Base-by-base conservation (phyloP, 352 stramenopile genomes). In the Phytophthora kernoviae region DNA sequence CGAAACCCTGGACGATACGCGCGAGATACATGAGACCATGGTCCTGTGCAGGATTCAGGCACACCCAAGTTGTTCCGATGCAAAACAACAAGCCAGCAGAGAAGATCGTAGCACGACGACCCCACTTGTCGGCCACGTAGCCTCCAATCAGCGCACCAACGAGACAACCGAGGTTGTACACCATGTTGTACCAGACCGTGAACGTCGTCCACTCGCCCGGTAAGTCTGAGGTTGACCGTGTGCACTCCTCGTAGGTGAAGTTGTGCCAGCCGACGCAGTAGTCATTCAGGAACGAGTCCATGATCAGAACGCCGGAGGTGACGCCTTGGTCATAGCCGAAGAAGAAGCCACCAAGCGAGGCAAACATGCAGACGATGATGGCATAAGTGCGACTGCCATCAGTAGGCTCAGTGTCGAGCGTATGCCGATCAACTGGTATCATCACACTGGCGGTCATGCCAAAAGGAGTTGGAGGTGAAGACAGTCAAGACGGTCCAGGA, bases 101-200 rank as follows among this genome's bases (percentile, higher is more conserved):
- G 37, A 77, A 70, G 33, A 77, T 74, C 1, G 68, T 74, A 26
- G 58, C 63, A 14, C 64, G 58, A 33, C 64, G 64, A 3, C 58
- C 64, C 42, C 68, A 62, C 5, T 22, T 58, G 54, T 78, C 60
- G 6, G 65, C 65, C 12, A 78, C 26, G 24, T 63, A 49, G 43
- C 69, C 69, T 18, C 69, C 65, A 32, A 78, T 62, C 15, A 75
- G 50, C 0, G 69, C 69, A n/a, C 69, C 69, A 2, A 63, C 54
- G 0, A 78, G 48, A 43, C 69, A 75, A 11, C 69, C 65, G 21
- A 78, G 61, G 62, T 75, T 75, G 65, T 78, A 78, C 2, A 66
- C 44, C 56, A 78, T 73, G 59, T 69, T 67, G 58, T 70, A 76
- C 54, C 58, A 68, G n/a, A 61, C 66, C 9, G 47, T 68, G 47